Percentiles rank a stretch among this genome's conserved stretches.
These are phyloP conservation scores for Lathyrus aphaca DNA, from an alignment of 306 rosid species.

Conservation along the genomic window DNA sequence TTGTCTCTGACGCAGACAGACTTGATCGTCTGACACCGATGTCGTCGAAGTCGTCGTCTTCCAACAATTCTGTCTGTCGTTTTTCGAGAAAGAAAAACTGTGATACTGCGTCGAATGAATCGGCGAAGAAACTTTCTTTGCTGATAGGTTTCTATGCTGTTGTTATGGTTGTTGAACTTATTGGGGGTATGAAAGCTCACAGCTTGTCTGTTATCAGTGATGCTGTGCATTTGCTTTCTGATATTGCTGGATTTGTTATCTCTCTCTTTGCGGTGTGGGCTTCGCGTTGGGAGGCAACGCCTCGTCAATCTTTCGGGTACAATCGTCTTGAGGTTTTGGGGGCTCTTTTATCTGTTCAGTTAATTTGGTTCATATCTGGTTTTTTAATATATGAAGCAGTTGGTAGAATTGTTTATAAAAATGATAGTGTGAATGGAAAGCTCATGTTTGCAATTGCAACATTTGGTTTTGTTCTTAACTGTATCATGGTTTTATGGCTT, in stretches of 20 bases:
- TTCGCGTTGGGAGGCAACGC: constrained; percentile 85
- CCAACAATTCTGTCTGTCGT: constrained; percentile 54
- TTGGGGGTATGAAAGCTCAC: constrained; percentile 86
- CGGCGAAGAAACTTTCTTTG: constrained; percentile 65
- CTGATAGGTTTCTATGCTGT: constrained; percentile 63
- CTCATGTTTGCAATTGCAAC: constrained; percentile 88
- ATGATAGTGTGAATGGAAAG: constrained; percentile 60
- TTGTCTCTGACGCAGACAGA: constrained; percentile 44
- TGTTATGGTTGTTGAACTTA: constrained; percentile 70
- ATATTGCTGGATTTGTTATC: constrained; percentile 73
- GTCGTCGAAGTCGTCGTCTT: constrained; percentile 7
- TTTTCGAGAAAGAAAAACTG: constrained; percentile 55
- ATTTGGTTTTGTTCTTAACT: constrained; percentile 76
- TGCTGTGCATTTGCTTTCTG: constrained; percentile 91
- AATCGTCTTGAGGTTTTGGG: constrained; percentile 88
- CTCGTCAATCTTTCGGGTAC: constrained; percentile 76
- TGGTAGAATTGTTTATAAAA: constrained; percentile 51
- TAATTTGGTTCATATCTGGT: constrained; percentile 87
- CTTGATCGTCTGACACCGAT: constrained; percentile 30
- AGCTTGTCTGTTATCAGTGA: constrained; percentile 84
- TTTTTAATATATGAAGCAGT: constrained; percentile 76
- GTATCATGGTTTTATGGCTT: constrained; percentile 82
- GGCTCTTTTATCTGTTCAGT: constrained; percentile 83
- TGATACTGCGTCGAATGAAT: constrained; percentile 53
- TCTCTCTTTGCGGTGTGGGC: constrained; percentile 89